These are phyloP conservation scores for Pugionium dolabratum DNA, from an alignment of 345 rosid genomes.

Conservation along the genomic window DNA sequence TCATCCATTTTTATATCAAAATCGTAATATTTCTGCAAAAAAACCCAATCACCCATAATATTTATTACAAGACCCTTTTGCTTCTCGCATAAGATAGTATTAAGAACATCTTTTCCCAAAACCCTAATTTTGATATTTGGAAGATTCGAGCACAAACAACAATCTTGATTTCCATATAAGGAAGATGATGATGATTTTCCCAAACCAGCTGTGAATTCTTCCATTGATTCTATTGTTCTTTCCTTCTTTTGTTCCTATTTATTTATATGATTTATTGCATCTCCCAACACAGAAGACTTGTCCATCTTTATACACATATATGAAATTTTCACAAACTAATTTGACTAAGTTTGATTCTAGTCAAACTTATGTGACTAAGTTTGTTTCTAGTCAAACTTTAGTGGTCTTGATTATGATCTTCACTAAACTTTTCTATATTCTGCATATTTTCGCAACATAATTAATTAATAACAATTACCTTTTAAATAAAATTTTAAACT, in stretches of 20 bases:
- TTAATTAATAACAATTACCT: too few relatives aligned
- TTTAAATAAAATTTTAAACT: too few relatives aligned
- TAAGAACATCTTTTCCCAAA: constrained; percentile 64
- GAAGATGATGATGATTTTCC: constrained; percentile 21
- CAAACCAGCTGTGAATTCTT: constrained; percentile 56
- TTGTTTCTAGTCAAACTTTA: too few relatives aligned
- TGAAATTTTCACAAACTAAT: too few relatives aligned
- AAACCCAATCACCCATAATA: constrained; percentile 45
- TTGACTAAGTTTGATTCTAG: too few relatives aligned
- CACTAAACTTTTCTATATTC: too few relatives aligned
- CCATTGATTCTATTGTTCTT: constrained; percentile 63
- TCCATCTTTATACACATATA: too few relatives aligned
- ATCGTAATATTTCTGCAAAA: constrained; percentile 61
- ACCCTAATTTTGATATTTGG: constrained; percentile 85
- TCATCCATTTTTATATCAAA: constrained; percentile 58
- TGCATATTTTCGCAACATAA: too few relatives aligned
- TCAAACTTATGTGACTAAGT: too few relatives aligned
- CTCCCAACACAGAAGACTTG: constrained; percentile 90
- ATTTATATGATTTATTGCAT: constrained; percentile 77
- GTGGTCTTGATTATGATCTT: too few relatives aligned
- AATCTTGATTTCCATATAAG: constrained; percentile 28
- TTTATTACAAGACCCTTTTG: constrained; percentile 63
- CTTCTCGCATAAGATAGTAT: constrained; percentile 75
- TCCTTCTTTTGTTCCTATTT: constrained; percentile 53
- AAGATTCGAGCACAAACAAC: constrained; percentile 38